Base-by-base conservation (phyloP, 176 grass and related monocot species). In the Saccharum spontaneum region DNA sequence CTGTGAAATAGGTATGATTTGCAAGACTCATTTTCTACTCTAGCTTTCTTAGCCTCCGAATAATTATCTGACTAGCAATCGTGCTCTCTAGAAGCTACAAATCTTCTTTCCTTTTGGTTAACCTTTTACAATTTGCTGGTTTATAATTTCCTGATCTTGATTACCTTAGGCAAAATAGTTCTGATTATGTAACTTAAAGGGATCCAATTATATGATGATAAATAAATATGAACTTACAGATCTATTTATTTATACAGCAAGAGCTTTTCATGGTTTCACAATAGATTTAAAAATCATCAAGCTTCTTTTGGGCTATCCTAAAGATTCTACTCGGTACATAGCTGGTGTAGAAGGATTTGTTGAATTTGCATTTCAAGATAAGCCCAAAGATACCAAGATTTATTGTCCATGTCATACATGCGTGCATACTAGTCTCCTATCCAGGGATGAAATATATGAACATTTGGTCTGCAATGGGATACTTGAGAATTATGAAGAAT, bases 281-380 rank as follows among this genome's bases (percentile, higher is more conserved):
- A 78, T 78, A 55, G 36, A 78, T 78, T 1, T 40, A 78, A 13
- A 78, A 22, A 22, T 26, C 36, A 63, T 39, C 76, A 78, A 78
- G 76, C 6, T 62, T 11, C 76, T 78, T 78, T 39, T 63, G 76
- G 12, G 13, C 41, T 78, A 43, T 60, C 55, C 59, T 65, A 66
- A 43, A 49, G 78, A 43, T 48, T 11, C 62, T 46, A 49, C 6
- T 31, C 17, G 28, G 0, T 48, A 67, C 16, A 48, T 67, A 33
- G 78, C 62, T 18, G 78, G 78, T 18, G 26, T 80, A 80, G 41
- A 80, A n/a, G 26, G 62, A 49, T 80, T 49, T 80, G 26, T 80
- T 31, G 41, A 50, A 80, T 80, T 49, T 67, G 78, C 26, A 66
- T 80, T 48, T 33, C 67, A 80, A 80, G n/a, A 80, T 80, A 80